phyloP scores from a whole-genome alignment of 2,329 filamentous ascomycete species.

The Colletotrichum eremochloae region DNA sequence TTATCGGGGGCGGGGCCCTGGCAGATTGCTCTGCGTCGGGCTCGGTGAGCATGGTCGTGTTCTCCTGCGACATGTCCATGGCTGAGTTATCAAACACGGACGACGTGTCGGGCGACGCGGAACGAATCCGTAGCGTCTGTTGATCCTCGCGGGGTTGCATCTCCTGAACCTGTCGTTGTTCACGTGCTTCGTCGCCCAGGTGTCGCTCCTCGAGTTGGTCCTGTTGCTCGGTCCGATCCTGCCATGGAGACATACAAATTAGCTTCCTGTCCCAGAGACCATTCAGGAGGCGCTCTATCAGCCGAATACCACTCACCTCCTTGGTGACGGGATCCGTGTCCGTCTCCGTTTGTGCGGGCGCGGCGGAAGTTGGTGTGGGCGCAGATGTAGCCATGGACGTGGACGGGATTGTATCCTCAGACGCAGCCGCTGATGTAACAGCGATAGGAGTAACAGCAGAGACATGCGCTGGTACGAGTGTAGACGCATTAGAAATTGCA shows the following conservation, averaged over 20 bases:
- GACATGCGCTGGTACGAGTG: conserved; percentile 6
- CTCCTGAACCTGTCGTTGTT: not conserved
- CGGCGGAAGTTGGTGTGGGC: conserved; percentile 4
- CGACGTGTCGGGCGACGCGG: conserved; percentile 55
- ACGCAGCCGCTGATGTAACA: conserved; percentile 5
- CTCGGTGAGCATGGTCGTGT: conserved; percentile 63
- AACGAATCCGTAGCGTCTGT: conserved; percentile 20
- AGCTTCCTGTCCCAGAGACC: not conserved
- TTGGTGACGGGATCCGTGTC: conserved; percentile 14
- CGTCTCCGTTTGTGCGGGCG: conserved; percentile 15
- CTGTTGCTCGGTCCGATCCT: conserved; percentile 14
- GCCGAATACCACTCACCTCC: conserved; percentile 11
- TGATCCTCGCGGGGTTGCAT: not conserved
- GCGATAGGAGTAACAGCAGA: not conserved
- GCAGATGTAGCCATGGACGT: conserved; percentile 11
- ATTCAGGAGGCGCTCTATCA: not conserved
- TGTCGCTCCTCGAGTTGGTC: not conserved
- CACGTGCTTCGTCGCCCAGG: conserved; percentile 13
- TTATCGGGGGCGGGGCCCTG: conserved; percentile 41
- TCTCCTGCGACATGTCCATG: conserved; percentile 60
- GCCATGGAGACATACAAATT: not conserved
- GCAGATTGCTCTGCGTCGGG: conserved; percentile 53
- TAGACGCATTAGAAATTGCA: not conserved
- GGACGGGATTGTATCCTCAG: not conserved
- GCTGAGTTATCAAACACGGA: conserved; percentile 65